Evolutionary conservation across 495 filamentous ascomycete species (phyloP).

Genomic region (Penicillium ucsense): DNA sequence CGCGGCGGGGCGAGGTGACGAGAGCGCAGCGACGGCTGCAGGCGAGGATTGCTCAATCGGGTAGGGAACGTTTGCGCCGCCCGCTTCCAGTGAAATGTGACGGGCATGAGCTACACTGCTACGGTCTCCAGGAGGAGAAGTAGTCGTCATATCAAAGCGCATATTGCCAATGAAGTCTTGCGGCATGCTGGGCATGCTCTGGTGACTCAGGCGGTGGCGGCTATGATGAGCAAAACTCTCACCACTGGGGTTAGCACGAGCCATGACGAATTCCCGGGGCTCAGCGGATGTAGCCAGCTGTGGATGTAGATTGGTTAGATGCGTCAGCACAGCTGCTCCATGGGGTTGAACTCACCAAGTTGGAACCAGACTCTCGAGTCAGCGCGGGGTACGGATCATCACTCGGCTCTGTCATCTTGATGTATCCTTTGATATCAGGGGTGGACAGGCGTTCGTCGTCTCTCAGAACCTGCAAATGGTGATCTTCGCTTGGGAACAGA

Average conservation of each 20-base stretch:
- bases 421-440: slow-evolving; percentile 55
- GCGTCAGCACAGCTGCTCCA: neutral
- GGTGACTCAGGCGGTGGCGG: slow-evolving; percentile 70
- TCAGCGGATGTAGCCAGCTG: neutral
- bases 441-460: slow-evolving; percentile 46
- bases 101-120: slow-evolving; percentile 15
- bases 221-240: slow-evolving; percentile 47
- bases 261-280: no score
- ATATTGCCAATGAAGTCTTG: slow-evolving; percentile 43
- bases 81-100: slow-evolving; percentile 8
- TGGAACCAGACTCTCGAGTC: slow-evolving; percentile 57
- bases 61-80: slow-evolving; percentile 5
- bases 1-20: slow-evolving; percentile 24
- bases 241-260: no score
- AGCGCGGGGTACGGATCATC: slow-evolving; percentile 81
- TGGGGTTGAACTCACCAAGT: slow-evolving; percentile 47
- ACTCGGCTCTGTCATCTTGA: slow-evolving; percentile 56
- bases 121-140: slow-evolving; percentile 13
- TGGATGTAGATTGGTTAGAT: neutral
- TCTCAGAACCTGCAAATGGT: slow-evolving; percentile 34
- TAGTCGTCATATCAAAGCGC: slow-evolving; percentile 24
- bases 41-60: slow-evolving; percentile 15
- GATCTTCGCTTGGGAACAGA: slow-evolving; percentile 75
- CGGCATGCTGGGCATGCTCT: slow-evolving; percentile 75
- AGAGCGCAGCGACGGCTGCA: slow-evolving; percentile 16